A percentile compares a stretch with the other conserved stretches of the same genome.
Evolutionary conservation across 495 filamentous ascomycete species (phyloP).

Genomic region (Xylaria curta): DNA sequence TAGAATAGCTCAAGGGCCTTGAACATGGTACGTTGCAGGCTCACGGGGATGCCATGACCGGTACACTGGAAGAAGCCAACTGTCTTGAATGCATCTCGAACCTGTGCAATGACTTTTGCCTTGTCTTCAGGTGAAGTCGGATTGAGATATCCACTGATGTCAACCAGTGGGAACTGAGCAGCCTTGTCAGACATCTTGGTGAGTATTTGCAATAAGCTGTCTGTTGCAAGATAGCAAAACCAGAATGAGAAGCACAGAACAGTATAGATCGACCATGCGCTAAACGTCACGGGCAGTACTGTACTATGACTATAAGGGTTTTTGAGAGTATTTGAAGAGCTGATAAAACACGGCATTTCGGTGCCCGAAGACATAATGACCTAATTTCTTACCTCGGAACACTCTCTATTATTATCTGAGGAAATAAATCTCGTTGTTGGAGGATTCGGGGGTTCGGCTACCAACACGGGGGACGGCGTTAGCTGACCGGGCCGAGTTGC

Average conservation of each 20-base stretch:
- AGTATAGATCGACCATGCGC: neutral
- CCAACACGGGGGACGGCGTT: neutral
- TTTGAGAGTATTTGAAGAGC: neutral
- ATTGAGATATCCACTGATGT: constrained; percentile 31
- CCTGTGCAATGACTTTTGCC: constrained; percentile 38
- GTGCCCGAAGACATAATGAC: neutral
- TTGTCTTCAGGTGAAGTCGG: constrained; percentile 22
- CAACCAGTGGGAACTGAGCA: constrained; percentile 28
- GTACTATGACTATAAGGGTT: constrained; percentile 1
- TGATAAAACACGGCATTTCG: neutral
- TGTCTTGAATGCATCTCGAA: constrained; percentile 39
- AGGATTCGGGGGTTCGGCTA: constrained; percentile 3
- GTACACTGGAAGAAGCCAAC: constrained; percentile 60
- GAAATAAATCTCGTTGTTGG: neutral
- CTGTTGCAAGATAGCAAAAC: neutral
- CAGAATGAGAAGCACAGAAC: neutral
- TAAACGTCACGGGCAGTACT: neutral
- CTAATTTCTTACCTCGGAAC: neutral
- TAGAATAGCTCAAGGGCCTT: constrained; percentile 38
- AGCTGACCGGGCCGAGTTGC: neutral
- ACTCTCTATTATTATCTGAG: neutral
- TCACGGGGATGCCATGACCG: constrained; percentile 50
- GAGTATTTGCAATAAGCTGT: neutral
- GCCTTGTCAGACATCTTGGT: constrained; percentile 14
- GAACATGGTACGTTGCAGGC: constrained; percentile 34